Conservation (phyloP, 2,329 filamentous ascomycete species). For the Colletotrichum euphorbiae region DNA sequence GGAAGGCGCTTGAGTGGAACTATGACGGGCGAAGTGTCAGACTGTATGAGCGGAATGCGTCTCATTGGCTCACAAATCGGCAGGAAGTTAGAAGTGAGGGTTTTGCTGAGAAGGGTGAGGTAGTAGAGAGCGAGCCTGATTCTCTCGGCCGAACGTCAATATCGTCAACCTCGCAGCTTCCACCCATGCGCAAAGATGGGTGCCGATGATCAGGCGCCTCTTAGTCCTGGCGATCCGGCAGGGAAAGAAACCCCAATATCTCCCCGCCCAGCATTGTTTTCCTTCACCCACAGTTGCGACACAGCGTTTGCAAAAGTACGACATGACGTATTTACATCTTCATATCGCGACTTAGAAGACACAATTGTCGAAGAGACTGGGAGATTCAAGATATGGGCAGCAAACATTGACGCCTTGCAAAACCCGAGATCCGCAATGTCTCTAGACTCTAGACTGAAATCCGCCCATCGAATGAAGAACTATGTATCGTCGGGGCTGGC, state of each 20-base stretch:
- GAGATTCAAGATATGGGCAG: slow-evolving; percentile 20
- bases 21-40: not conserved
- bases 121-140: not conserved
- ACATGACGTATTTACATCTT: not conserved
- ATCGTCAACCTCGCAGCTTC: not conserved
- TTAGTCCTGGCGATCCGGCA: not conserved
- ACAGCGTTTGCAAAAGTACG: not conserved
- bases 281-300: not conserved
- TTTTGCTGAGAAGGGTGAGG: no score
- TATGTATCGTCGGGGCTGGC: not conserved
- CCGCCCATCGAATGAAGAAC: not conserved
- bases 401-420: slow-evolving; percentile 12
- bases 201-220: not conserved
- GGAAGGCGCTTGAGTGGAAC: not conserved
- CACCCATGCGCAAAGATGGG: not conserved
- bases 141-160: not conserved
- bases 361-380: slow-evolving; percentile 1
- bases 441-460: slow-evolving; percentile 1
- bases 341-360: not conserved
- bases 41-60: not conserved
- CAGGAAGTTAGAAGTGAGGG: not conserved
- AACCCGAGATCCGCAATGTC: not conserved
- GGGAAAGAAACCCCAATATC: not conserved
- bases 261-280: not conserved
- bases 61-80: not conserved